Evolutionary conservation across 768 basidiomycete genomes (phyloP), one percentile per base, ranked within the genome.

Genomic region (Lentinula sp.): DNA sequence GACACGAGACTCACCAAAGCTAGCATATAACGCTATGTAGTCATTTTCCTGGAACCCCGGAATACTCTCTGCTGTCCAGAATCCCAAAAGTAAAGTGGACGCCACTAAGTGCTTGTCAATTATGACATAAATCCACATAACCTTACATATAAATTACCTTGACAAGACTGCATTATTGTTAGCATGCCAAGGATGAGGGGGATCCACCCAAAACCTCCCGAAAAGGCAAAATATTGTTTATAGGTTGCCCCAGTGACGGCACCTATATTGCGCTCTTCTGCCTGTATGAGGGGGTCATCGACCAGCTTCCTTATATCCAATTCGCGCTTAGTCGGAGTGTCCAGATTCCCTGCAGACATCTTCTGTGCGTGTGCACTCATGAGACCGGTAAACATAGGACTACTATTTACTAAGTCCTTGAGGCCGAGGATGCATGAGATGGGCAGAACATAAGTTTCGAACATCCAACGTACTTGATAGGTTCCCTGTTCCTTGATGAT

Each of bases 1-100:
- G 39, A 36, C 33, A 23, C 53, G n/a, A 3, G 42, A 67, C 73
- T 6, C 35, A 79, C 79, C 80, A 36, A 83, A 67, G 4, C 72
- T 75, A 20, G 76, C 77, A 61, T 83, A 83, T 1, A 82, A 70
- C 61, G 73, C 87, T 82, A 93, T 91, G 69, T 93, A 93, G 37
- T 85, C 74, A 0, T 80, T 82, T 68, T 88, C 81, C 3, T 42
- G 68, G 67, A 90, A 87, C 2, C 82, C 80, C 5, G 65, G 61
- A 16, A 91, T 80, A n/a, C 74, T 80, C 16, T 74, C 61, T 0
- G 77, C 76, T 0, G 85, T 85, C 90, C 90, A 93, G 65, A 85
- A 90, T 0, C 88, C 88, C 18, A 93, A 78, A 74, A 88, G 84
- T 4, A 93, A 69, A 36, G 81, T 86, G 64, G 82, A 86, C 0